phyloP scores from a whole-genome alignment of 2,329 filamentous ascomycete genomes.

The Torrubiellomyces zombiae region DNA sequence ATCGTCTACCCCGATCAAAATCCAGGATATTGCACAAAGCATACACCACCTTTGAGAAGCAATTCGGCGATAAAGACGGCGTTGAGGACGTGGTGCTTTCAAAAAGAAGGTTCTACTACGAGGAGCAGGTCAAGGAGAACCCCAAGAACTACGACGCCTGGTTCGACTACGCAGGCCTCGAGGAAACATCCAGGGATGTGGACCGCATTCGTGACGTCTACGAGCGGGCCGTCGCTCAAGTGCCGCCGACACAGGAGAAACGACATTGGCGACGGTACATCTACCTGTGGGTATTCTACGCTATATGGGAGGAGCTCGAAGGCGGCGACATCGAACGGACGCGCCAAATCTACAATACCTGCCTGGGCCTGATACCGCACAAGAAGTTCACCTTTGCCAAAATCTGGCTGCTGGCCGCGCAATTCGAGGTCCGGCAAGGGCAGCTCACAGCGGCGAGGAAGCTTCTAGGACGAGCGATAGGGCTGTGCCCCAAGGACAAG shows the following conservation, averaged over 20 bases:
- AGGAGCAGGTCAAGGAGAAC: slow-evolving; percentile 86
- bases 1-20: slow-evolving; percentile 76
- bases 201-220: slow-evolving; percentile 85
- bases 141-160: slow-evolving; percentile 93
- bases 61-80: slow-evolving; percentile 83
- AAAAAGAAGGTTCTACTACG: slow-evolving; percentile 83
- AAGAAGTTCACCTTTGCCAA: slow-evolving; percentile 97
- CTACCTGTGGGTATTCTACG: slow-evolving; percentile 96
- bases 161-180: slow-evolving; percentile 87
- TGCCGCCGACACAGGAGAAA: slow-evolving; percentile 91
- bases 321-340: slow-evolving; percentile 64
- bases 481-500: slow-evolving; percentile 91
- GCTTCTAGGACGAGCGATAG: slow-evolving; percentile 75
- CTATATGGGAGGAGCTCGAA: slow-evolving; percentile 83
- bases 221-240: slow-evolving; percentile 86
- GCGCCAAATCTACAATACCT: slow-evolving; percentile 80
- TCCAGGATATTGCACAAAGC: slow-evolving; percentile 76
- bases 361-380: slow-evolving; percentile 76
- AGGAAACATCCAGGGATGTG: slow-evolving; percentile 68
- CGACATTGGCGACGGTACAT: slow-evolving; percentile 95
- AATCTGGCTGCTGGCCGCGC: slow-evolving; percentile 82
- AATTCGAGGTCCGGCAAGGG: slow-evolving; percentile 82
- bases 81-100: slow-evolving; percentile 93
- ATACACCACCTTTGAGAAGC: slow-evolving; percentile 96
- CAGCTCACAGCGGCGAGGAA: slow-evolving; percentile 70